Conservation (phyloP, 2,329 filamentous ascomycete genomes). For the Pseudocercospora pini-densiflorae region DNA sequence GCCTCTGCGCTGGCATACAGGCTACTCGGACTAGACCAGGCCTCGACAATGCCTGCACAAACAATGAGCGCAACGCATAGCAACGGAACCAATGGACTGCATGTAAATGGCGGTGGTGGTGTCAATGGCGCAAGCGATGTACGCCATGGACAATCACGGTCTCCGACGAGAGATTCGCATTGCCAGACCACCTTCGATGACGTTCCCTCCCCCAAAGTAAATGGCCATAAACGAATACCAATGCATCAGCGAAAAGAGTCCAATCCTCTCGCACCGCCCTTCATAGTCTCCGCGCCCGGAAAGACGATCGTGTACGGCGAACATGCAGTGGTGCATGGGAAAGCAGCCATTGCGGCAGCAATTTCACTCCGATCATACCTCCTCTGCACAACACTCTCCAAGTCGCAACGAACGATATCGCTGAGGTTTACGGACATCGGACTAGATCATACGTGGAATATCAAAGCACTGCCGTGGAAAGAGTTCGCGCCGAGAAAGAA, state of each 20-base stretch:
- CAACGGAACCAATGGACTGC: constrained; percentile 11
- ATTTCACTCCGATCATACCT: constrained; percentile 96
- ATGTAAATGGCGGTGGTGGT: neutral
- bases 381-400: constrained; percentile 90
- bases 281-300: constrained; percentile 97
- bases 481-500: constrained; percentile 89
- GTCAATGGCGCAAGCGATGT: neutral
- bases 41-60: constrained; percentile 3
- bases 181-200: constrained; percentile 4
- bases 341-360: constrained; percentile 91
- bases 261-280: constrained; percentile 76
- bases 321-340: constrained; percentile 96
- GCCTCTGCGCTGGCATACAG: neutral
- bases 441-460: constrained; percentile 90
- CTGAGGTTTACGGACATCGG: constrained; percentile 91
- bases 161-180: constrained; percentile 11
- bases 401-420: constrained; percentile 85
- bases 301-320: constrained; percentile 99
- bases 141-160: neutral
- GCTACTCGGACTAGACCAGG: neutral
- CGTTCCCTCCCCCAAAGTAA: neutral
- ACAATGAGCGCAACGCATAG: constrained; percentile 5
- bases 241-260: constrained; percentile 39
- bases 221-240: constrained; percentile 13
- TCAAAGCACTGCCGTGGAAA: constrained; percentile 87